Evolutionary conservation across 2,329 filamentous ascomycete genomes (phyloP).

Genomic region (Trichoderma breve): DNA sequence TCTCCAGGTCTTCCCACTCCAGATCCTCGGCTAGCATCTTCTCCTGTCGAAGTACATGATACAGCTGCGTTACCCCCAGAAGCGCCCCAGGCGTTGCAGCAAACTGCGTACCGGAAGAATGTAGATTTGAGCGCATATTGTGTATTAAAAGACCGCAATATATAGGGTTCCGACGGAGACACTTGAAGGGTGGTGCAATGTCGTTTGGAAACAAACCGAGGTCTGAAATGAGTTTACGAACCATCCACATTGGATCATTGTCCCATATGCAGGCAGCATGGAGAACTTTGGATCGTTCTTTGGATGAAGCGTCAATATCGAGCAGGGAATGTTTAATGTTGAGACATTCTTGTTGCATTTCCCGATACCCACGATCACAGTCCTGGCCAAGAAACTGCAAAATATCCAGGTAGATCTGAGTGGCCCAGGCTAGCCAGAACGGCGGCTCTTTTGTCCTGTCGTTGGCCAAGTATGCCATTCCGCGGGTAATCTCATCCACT

Average conservation of each 20-base stretch:
- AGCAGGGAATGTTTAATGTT: not conserved
- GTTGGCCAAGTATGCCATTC: not conserved
- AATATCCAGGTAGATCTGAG: not conserved
- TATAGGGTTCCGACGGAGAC: not conserved
- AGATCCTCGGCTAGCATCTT: not conserved
- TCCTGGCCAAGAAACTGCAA: not conserved
- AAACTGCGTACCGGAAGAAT: not conserved
- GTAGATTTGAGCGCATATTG: not conserved
- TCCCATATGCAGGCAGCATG: not conserved
- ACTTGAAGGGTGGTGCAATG: not conserved
- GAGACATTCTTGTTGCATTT: not conserved
- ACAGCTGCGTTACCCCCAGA: not conserved
- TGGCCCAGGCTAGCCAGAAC: not conserved
- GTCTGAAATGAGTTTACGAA: not conserved
- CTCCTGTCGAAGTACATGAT: conserved; percentile 3
- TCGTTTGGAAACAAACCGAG: not conserved
- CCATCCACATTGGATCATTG: not conserved
- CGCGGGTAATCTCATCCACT: not conserved
- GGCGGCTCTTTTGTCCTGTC: not conserved
- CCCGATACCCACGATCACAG: not conserved
- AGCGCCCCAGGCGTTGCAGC: not conserved
- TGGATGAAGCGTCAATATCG: not conserved
- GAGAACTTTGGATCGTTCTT: not conserved
- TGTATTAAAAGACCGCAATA: not conserved
- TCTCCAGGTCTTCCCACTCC: not conserved